Evolutionary conservation across 345 rosid species (phyloP).

Genomic region (Triadica sebifera): DNA sequence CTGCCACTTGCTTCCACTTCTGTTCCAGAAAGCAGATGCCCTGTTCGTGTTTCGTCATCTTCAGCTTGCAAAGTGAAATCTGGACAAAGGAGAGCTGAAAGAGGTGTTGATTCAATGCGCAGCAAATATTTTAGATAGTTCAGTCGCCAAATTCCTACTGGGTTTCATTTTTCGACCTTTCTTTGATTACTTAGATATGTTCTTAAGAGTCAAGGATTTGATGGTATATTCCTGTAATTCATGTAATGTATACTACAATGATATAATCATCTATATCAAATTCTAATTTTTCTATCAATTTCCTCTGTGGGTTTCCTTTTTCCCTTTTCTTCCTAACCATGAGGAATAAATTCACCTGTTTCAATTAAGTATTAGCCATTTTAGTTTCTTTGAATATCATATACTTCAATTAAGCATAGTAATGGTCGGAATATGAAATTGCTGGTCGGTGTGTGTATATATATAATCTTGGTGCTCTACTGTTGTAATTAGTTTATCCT

Average conservation of each 20-base stretch:
- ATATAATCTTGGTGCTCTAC: neutral
- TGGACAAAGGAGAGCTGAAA: slow-evolving; percentile 22
- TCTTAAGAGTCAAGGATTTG: neutral
- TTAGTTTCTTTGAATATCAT: neutral
- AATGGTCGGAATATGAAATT: neutral
- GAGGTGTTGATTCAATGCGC: neutral
- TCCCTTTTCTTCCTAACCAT: too few relatives aligned
- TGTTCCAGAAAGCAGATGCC: neutral
- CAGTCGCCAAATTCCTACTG: too few relatives aligned
- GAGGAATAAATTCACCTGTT: too few relatives aligned
- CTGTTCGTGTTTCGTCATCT: neutral
- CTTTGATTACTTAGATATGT: neutral
- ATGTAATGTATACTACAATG: neutral
- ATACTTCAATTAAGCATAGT: neutral
- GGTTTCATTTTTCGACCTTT: neutral
- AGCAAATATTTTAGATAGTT: slow-evolving; percentile 30
- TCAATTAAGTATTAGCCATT: too few relatives aligned
- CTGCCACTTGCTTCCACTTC: neutral
- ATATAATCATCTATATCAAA: neutral
- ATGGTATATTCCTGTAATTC: neutral
- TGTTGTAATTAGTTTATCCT: neutral
- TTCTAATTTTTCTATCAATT: neutral
- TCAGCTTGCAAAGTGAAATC: slow-evolving; percentile 9
- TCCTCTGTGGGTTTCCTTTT: neutral
- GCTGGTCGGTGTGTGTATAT: neutral